phyloP scores from a whole-genome alignment of 768 basidiomycete species.

The Gloeophyllum trabeum region DNA sequence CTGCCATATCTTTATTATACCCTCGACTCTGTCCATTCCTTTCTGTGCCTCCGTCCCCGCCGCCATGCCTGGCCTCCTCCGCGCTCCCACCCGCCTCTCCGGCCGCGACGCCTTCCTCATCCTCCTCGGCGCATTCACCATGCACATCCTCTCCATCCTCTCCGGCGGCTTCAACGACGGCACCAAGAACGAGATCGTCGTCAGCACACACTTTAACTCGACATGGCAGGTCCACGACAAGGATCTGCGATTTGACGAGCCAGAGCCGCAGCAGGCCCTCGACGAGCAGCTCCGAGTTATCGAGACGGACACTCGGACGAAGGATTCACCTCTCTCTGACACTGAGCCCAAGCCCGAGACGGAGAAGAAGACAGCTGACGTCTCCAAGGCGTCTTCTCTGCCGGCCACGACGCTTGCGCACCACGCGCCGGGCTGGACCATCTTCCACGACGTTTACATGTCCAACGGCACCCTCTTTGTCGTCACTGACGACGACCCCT shows the following conservation, averaged over 20 bases:
- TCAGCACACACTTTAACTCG: slow-evolving; percentile 12
- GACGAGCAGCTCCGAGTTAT: background rate
- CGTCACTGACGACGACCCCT: slow-evolving; percentile 34
- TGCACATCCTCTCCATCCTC: slow-evolving; percentile 40
- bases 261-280: background rate
- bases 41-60: slow-evolving; percentile 3
- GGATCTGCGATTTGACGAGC: background rate
- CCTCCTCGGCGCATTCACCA: slow-evolving; percentile 42
- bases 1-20: too few relatives aligned
- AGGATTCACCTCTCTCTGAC: slow-evolving; percentile 1
- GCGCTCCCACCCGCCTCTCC: slow-evolving; percentile 18
- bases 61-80: slow-evolving; percentile 23
- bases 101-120: slow-evolving; percentile 50
- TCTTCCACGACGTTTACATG: slow-evolving; percentile 78
- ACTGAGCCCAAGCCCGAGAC: background rate
- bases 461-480: slow-evolving; percentile 73
- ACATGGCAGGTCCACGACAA: slow-evolving; percentile 5
- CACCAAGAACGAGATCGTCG: slow-evolving; percentile 15
- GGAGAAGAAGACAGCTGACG: background rate
- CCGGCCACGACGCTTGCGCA: slow-evolving; percentile 46
- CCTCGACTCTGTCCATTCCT: background rate
- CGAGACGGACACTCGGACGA: too few relatives aligned
- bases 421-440: slow-evolving; percentile 77
- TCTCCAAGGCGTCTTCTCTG: slow-evolving; percentile 12
- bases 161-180: slow-evolving; percentile 20